A percentile compares a stretch with the other conserved stretches of the same genome.
These are phyloP conservation scores for Raphanus hybrid DNA, from an alignment of 441 rosid species.

Conservation along the genomic window DNA sequence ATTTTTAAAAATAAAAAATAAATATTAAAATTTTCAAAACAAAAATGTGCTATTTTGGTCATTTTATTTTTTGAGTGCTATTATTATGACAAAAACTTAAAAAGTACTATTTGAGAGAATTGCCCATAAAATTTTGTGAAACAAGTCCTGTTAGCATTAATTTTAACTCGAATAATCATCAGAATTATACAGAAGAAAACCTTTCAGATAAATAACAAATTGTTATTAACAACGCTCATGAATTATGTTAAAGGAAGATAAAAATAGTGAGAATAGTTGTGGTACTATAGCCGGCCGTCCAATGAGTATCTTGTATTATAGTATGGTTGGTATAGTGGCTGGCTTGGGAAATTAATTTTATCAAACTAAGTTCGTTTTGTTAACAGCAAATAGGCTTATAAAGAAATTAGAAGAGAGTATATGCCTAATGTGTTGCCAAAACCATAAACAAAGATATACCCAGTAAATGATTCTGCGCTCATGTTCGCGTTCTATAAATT, in stretches of 20 bases:
- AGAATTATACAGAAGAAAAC: background rate
- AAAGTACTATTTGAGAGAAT: too few species aligned
- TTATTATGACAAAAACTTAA: too few species aligned
- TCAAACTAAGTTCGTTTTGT: background rate
- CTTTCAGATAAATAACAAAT: background rate
- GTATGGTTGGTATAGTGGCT: background rate
- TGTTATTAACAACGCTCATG: background rate
- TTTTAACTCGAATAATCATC: background rate
- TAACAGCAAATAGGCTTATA: background rate
- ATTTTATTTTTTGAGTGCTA: too few species aligned
- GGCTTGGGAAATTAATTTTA: background rate
- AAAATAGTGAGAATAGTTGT: background rate
- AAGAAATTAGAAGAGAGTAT: background rate
- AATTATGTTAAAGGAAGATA: background rate
- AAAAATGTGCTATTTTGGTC: too few species aligned
- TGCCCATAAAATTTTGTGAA: background rate
- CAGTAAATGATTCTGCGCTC: background rate
- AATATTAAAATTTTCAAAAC: too few species aligned
- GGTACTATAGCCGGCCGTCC: background rate
- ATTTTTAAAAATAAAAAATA: too few species aligned
- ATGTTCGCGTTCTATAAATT: slow-evolving; percentile 29
- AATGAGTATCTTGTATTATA: background rate
- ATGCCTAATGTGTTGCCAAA: slow-evolving; percentile 2
- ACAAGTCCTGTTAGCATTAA: background rate
- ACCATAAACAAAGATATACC: slow-evolving; percentile 20